These are phyloP conservation scores for Pholiota adiposa DNA, from an alignment of 1,284 basidiomycete genomes.

Conservation along the genomic window DNA sequence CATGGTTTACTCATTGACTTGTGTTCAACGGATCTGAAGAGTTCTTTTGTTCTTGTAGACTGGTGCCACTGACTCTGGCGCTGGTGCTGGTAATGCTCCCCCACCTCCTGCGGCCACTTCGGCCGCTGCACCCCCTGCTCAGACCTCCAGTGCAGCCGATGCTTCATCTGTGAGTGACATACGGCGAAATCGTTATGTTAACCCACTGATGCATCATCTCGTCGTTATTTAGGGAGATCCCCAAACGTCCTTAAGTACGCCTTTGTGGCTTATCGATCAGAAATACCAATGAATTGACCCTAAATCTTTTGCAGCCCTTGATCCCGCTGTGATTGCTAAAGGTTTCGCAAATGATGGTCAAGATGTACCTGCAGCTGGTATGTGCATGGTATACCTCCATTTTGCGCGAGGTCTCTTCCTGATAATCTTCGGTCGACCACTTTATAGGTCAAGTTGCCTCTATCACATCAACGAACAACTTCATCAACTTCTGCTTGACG, in stretches of 20 bases:
- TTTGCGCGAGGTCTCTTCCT: background rate
- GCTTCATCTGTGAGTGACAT: background rate
- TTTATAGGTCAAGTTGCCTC: conserved; percentile 53
- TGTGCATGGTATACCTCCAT: background rate
- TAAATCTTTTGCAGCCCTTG: conserved; percentile 42
- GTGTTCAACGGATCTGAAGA: background rate
- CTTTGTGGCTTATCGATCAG: background rate
- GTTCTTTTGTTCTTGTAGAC: conserved; percentile 2
- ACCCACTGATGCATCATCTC: conserved; percentile 7
- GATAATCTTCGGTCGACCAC: background rate
- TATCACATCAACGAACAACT: conserved; percentile 64
- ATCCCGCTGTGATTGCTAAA: conserved; percentile 47
- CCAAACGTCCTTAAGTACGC: conserved; percentile 44
- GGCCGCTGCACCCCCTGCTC: background rate
- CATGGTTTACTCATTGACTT: background rate
- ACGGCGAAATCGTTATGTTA: background rate
- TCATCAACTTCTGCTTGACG: conserved; percentile 58
- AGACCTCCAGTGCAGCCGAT: background rate
- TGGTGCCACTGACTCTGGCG: background rate
- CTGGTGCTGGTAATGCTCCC: background rate
- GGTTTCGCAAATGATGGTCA: conserved; percentile 52
- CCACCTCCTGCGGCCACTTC: background rate
- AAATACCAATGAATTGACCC: background rate
- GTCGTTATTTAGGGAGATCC: conserved; percentile 21
- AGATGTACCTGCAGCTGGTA: conserved; percentile 20